Evolutionary conservation across 129 eudicot species (phyloP).

Genomic region (Escallonia herrerae): DNA sequence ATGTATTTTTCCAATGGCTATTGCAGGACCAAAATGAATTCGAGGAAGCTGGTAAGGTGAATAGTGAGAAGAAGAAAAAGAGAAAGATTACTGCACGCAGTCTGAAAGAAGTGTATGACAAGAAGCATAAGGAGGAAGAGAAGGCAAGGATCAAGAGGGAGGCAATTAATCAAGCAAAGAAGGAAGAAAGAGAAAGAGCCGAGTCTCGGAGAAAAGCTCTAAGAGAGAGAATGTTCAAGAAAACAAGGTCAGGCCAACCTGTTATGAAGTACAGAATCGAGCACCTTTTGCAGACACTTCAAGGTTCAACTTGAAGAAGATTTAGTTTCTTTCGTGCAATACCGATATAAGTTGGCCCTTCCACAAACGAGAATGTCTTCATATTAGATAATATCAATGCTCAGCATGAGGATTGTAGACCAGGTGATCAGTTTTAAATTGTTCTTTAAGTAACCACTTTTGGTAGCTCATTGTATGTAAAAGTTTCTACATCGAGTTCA

Average conservation of each 20-base stretch:
- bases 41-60: slow-evolving; percentile 13
- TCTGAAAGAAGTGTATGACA: slow-evolving; percentile 49
- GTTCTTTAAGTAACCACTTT: too few species aligned
- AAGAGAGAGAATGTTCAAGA: slow-evolving; percentile 71
- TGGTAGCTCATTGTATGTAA: too few species aligned
- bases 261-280: slow-evolving; percentile 90
- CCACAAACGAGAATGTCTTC: too few species aligned
- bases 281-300: slow-evolving; percentile 68
- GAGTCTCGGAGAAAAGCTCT: slow-evolving; percentile 51
- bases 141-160: slow-evolving; percentile 74
- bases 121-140: slow-evolving; percentile 62
- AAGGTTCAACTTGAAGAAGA: slow-evolving; percentile 27
- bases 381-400: too few species aligned
- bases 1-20: not conserved
- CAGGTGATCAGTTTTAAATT: too few species aligned
- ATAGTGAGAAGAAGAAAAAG: slow-evolving; percentile 23
- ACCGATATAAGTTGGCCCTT: too few species aligned
- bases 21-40: slow-evolving; percentile 42
- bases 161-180: slow-evolving; percentile 46
- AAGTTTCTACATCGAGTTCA: too few species aligned
- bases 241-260: slow-evolving; percentile 84
- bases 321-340: too few species aligned
- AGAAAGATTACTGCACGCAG: slow-evolving; percentile 34
- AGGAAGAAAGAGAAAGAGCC: slow-evolving; percentile 44
- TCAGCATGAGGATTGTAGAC: too few species aligned